Conservation (phyloP, 2,329 filamentous ascomycete genomes). For the Diplocarpon rosae region DNA sequence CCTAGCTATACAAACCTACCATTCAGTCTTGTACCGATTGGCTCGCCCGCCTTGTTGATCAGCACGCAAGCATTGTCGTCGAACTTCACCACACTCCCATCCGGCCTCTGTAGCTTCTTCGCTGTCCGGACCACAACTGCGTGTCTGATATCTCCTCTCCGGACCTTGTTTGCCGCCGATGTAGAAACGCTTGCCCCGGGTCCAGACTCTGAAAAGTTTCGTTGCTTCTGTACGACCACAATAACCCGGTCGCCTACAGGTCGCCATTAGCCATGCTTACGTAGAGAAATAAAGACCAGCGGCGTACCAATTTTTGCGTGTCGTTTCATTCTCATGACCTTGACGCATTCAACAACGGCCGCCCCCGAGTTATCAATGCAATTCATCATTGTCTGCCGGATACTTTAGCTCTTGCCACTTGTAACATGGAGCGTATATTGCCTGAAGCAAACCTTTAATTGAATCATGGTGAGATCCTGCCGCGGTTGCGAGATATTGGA, state of each 20-base stretch:
- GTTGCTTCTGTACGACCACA: slow-evolving; percentile 94
- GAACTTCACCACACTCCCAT: slow-evolving; percentile 85
- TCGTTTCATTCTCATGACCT: slow-evolving; percentile 82
- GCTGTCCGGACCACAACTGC: slow-evolving; percentile 87
- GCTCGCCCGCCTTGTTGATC: slow-evolving; percentile 93
- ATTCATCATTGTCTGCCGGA: slow-evolving; percentile 76
- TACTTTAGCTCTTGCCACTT: not conserved
- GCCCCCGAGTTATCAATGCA: slow-evolving; percentile 99
- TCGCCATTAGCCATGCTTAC: not conserved
- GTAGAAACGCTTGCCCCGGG: slow-evolving; percentile 62
- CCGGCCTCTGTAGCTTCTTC: slow-evolving; percentile 76
- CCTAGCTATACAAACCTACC: slow-evolving; percentile 34
- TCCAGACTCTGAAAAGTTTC: slow-evolving; percentile 61
- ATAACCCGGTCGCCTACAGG: slow-evolving; percentile 82
- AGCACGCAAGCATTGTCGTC: slow-evolving; percentile 98
- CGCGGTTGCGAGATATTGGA: slow-evolving; percentile 8
- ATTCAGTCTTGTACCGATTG: slow-evolving; percentile 84
- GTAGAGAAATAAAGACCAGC: not conserved
- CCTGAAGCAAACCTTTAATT: slow-evolving; percentile 56
- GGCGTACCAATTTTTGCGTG: slow-evolving; percentile 75
- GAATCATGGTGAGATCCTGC: slow-evolving; percentile 61
- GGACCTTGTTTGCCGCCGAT: slow-evolving; percentile 79
- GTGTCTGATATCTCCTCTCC: slow-evolving; percentile 90
- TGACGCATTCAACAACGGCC: slow-evolving; percentile 90
- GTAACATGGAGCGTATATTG: not conserved